Evolutionary conservation across 495 filamentous ascomycete genomes (phyloP).

Genomic region (Hyaloscypha finlandica): DNA sequence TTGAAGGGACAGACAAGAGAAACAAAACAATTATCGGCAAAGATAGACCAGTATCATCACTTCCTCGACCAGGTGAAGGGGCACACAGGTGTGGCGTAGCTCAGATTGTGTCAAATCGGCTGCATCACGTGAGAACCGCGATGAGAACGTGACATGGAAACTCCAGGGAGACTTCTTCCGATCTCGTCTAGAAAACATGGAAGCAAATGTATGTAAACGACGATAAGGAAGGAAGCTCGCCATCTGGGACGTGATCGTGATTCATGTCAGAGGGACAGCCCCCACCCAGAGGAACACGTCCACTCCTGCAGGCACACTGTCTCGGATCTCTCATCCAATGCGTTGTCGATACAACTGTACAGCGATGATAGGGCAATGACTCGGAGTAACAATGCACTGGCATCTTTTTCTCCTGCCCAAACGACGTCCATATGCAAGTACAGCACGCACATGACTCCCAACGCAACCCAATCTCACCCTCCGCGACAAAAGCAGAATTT

Average conservation of each 20-base stretch:
- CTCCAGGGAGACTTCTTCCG: background rate
- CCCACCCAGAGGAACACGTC: background rate
- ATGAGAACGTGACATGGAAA: background rate
- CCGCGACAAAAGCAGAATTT: constrained; percentile 12
- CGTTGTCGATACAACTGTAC: constrained; percentile 23
- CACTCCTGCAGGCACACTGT: background rate
- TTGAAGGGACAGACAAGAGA: no score
- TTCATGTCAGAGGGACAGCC: background rate
- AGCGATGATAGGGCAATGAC: constrained; percentile 9
- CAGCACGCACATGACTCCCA: constrained; percentile 20
- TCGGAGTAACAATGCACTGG: constrained; percentile 23
- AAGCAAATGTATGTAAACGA: background rate
- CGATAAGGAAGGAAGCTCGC: background rate
- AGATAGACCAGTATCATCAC: no score
- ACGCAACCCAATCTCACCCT: constrained; percentile 15
- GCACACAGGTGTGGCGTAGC: no score
- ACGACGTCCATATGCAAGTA: background rate
- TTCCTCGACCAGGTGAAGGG: no score
- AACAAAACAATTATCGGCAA: no score
- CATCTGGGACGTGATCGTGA: background rate
- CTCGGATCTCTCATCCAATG: constrained; percentile 1
- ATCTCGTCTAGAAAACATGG: background rate
- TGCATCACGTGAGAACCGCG: no score
- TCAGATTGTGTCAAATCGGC: no score
- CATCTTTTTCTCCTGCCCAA: background rate